phyloP scores from a whole-genome alignment of 192 early-diverging fungal species.

The Coemansia sp. region DNA sequence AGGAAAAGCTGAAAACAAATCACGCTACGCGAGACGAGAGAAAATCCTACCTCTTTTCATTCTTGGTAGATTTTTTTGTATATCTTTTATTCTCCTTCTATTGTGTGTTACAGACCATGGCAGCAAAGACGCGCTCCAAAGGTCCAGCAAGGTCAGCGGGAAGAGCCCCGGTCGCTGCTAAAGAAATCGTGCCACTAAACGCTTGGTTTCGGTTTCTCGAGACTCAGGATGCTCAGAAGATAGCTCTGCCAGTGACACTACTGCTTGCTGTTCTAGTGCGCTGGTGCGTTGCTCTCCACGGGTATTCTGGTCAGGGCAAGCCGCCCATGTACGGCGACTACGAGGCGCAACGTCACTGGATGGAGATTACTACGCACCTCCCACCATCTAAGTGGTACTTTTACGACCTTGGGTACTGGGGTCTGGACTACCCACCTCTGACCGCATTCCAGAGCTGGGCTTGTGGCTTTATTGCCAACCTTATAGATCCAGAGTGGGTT shows the following conservation, averaged over 20 bases:
- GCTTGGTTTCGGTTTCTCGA: slow-evolving; percentile 43
- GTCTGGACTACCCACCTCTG: slow-evolving; percentile 95
- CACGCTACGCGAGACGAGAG: too few species aligned
- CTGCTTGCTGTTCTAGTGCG: slow-evolving; percentile 62
- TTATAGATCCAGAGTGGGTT: slow-evolving; percentile 81
- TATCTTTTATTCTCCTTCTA: background rate
- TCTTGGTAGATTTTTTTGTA: background rate
- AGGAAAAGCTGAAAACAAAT: too few species aligned
- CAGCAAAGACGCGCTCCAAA: slow-evolving; percentile 2
- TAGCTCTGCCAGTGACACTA: slow-evolving; percentile 33
- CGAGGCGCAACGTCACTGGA: slow-evolving; percentile 98
- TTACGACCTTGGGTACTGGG: slow-evolving; percentile 89
- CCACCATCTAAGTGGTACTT: slow-evolving; percentile 82
- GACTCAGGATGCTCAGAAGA: slow-evolving; percentile 20
- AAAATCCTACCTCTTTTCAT: slow-evolving; percentile 1
- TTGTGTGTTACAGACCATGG: slow-evolving; percentile 1
- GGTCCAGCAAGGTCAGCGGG: background rate
- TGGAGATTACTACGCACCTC: slow-evolving; percentile 87
- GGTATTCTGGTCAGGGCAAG: slow-evolving; percentile 69
- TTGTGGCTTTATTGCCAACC: slow-evolving; percentile 70
- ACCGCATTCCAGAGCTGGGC: slow-evolving; percentile 93
- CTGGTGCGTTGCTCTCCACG: slow-evolving; percentile 63
- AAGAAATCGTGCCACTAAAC: slow-evolving; percentile 18
- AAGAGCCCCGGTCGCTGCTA: background rate
- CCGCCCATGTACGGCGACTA: slow-evolving; percentile 94